phyloP scores from a whole-genome alignment of 371 early-diverging fungal genomes.

The Lichtheimia hyalospora region DNA sequence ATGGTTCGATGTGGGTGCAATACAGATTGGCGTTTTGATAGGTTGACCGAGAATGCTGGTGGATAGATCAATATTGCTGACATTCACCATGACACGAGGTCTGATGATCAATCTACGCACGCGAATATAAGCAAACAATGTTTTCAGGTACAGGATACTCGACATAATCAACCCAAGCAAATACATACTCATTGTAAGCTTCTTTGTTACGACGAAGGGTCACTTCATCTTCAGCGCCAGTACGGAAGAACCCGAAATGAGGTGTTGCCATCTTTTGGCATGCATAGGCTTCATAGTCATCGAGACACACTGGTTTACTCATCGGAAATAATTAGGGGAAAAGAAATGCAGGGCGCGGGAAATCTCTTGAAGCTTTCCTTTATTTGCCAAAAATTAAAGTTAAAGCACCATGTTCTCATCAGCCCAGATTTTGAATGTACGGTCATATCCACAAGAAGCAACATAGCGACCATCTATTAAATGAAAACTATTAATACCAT shows the following conservation, averaged over 20 bases:
- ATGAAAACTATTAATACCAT: conserved; percentile 5
- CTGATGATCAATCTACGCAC: conserved; percentile 59
- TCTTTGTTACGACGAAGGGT: conserved; percentile 76
- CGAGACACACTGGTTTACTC: conserved; percentile 9
- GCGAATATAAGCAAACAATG: no score
- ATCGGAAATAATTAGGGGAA: neutral
- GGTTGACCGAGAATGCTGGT: conserved; percentile 65
- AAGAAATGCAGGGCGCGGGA: conserved; percentile 1
- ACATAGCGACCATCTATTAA: conserved; percentile 74
- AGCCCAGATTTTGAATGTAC: conserved; percentile 93
- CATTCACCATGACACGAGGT: conserved; percentile 76
- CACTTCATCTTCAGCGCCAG: conserved; percentile 83
- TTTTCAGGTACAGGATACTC: neutral
- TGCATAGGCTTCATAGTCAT: conserved; percentile 19
- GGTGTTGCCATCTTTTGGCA: conserved; percentile 3
- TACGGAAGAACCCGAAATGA: conserved; percentile 50
- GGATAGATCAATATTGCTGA: conserved; percentile 57
- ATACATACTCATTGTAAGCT: conserved; percentile 70
- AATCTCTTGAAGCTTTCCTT: neutral
- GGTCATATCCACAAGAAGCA: conserved; percentile 87
- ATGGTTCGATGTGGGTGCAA: conserved; percentile 65
- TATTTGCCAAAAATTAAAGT: neutral
- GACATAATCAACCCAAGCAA: neutral
- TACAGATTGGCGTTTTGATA: conserved; percentile 49
- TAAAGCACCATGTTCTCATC: conserved; percentile 54